These are phyloP conservation scores for Aeschynomene evenia DNA, from an alignment of 306 rosid species.

Conservation along the genomic window DNA sequence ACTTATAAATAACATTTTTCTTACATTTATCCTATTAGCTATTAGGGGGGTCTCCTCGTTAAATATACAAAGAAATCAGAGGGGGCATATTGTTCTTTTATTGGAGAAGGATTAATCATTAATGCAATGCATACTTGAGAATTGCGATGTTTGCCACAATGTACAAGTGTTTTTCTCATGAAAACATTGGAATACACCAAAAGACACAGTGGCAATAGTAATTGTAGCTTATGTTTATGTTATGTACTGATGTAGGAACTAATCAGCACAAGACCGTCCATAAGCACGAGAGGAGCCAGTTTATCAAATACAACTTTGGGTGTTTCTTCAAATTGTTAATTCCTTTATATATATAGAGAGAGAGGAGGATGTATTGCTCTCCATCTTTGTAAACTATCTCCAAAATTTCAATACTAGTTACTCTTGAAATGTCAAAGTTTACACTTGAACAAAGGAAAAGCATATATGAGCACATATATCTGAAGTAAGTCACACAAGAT, in stretches of 20 bases:
- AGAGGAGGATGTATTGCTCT: background rate
- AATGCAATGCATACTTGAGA: background rate
- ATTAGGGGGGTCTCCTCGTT: background rate
- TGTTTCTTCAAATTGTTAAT: background rate
- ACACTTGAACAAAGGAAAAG: background rate
- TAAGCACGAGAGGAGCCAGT: constrained; percentile 36
- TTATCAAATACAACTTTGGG: background rate
- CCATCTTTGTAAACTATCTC: background rate
- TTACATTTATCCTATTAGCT: no score
- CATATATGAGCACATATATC: background rate
- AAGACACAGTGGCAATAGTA: constrained; percentile 26
- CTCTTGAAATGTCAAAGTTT: background rate
- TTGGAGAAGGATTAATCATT: background rate
- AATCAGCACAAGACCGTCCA: constrained; percentile 52
- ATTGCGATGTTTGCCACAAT: constrained; percentile 31
- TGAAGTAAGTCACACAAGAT: background rate
- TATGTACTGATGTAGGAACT: constrained; percentile 43
- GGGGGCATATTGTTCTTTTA: background rate
- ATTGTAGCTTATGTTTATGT: constrained; percentile 55
- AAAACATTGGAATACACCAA: constrained; percentile 9
- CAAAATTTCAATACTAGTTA: background rate
- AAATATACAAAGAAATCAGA: constrained; percentile 5
- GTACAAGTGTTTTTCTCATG: constrained; percentile 18
- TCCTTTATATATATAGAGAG: no score
- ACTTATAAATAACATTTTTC: no score